phyloP scores from a whole-genome alignment of 2,329 filamentous ascomycete genomes.

The Aspergillus thermomutatus region DNA sequence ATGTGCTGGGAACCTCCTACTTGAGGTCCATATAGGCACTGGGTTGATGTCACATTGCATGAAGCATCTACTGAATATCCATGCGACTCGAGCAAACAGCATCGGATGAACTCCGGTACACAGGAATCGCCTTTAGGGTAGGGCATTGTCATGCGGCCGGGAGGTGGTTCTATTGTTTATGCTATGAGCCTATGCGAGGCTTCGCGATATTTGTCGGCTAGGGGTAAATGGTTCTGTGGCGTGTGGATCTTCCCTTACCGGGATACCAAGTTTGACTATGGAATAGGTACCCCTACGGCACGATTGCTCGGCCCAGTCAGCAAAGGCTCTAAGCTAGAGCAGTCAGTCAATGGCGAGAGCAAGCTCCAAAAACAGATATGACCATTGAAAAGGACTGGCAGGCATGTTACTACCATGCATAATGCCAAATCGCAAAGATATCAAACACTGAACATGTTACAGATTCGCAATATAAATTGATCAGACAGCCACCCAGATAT shows the following conservation, averaged over 20 bases:
- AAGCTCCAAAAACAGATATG: not conserved
- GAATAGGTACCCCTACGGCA: too few species aligned
- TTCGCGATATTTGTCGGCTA: too few species aligned
- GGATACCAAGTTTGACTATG: too few species aligned
- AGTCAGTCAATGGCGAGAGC: not conserved
- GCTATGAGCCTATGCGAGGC: too few species aligned
- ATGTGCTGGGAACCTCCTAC: not conserved
- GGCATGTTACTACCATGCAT: slow-evolving; percentile 4
- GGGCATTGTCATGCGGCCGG: too few species aligned
- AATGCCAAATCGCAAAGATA: slow-evolving; percentile 5
- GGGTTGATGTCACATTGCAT: not conserved
- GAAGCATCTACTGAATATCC: not conserved
- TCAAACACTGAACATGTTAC: slow-evolving; percentile 3
- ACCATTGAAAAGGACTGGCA: not conserved
- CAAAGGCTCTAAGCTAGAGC: too few species aligned
- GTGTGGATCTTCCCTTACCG: too few species aligned
- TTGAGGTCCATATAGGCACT: not conserved
- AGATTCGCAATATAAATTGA: slow-evolving; percentile 20
- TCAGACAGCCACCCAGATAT: slow-evolving; percentile 40
- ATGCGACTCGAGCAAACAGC: not conserved
- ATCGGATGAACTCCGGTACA: too few species aligned
- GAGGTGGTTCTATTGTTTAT: too few species aligned
- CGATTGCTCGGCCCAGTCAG: too few species aligned
- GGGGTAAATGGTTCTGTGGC: too few species aligned
- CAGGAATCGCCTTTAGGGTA: too few species aligned